Percentiles rank a stretch among this genome's conserved stretches.
These are phyloP conservation scores for Ballota nigra DNA, from an alignment of 257 asterid species.

Conservation along the genomic window DNA sequence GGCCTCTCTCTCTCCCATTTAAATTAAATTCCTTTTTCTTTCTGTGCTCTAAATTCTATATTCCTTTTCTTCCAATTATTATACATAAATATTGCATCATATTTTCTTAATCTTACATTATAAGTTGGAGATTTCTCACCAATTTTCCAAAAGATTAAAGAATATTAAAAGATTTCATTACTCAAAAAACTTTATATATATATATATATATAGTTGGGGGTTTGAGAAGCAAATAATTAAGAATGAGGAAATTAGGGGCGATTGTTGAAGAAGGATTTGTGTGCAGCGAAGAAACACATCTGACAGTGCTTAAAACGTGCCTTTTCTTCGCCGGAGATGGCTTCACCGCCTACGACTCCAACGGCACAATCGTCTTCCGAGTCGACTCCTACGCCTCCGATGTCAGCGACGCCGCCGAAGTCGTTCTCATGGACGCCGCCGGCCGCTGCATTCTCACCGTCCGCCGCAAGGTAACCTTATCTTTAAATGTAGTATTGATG, in stretches of 20 bases:
- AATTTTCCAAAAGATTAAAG: too few species aligned
- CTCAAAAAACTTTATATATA: too few species aligned
- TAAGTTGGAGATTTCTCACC: too few species aligned
- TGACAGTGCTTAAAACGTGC: constrained; percentile 64
- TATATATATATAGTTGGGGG: too few species aligned
- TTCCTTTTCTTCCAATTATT: too few species aligned
- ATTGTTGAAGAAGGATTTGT: constrained; percentile 46
- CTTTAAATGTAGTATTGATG: neutral
- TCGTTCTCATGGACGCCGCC: constrained; percentile 72
- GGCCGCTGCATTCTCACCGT: constrained; percentile 73
- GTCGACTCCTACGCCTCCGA: constrained; percentile 70
- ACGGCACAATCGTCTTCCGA: constrained; percentile 58
- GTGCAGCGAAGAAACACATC: constrained; percentile 44
- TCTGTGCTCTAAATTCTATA: too few species aligned
- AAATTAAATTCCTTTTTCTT: too few species aligned
- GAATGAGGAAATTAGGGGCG: constrained; percentile 35
- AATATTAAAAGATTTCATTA: too few species aligned
- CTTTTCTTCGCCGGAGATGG: constrained; percentile 82
- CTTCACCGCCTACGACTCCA: constrained; percentile 59
- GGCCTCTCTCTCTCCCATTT: too few species aligned
- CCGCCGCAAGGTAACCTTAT: constrained; percentile 64
- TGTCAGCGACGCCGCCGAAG: constrained; percentile 30
- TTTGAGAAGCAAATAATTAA: too few species aligned
- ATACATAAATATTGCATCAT: neutral
- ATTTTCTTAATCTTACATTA: neutral